Conservation (phyloP, 768 basidiomycete genomes). For the Termitomyces heimii region DNA sequence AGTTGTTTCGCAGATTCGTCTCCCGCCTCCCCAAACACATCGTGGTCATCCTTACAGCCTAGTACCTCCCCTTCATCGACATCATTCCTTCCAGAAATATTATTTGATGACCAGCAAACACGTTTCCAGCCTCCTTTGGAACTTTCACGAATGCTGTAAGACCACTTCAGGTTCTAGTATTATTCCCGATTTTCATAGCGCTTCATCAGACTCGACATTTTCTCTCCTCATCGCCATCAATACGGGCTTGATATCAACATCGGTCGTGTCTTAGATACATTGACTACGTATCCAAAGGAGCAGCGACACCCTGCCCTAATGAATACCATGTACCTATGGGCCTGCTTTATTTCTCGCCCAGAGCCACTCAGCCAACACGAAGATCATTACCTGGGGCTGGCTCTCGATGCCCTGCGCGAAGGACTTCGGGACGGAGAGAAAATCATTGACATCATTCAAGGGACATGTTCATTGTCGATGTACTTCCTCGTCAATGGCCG, state of each 20-base stretch:
- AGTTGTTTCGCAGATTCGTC: constrained; percentile 26
- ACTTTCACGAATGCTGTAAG: constrained; percentile 63
- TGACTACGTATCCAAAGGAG: constrained; percentile 45
- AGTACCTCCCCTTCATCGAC: constrained; percentile 48
- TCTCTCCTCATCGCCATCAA: constrained; percentile 70
- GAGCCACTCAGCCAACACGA: constrained; percentile 68
- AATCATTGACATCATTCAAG: constrained; percentile 67
- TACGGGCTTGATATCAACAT: constrained; percentile 68
- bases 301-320: constrained; percentile 73
- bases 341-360: constrained; percentile 73
- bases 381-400: constrained; percentile 58
- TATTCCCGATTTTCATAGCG: constrained; percentile 9
- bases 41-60: constrained; percentile 43
- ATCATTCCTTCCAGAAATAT: constrained; percentile 38
- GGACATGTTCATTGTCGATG: constrained; percentile 66
- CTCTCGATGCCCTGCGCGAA: constrained; percentile 58
- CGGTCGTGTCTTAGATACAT: constrained; percentile 56
- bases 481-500: constrained; percentile 78
- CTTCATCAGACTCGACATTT: constrained; percentile 59
- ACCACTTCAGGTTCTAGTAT: constrained; percentile 6
- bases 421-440: constrained; percentile 52
- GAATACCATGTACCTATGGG: constrained; percentile 81
- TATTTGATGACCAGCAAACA: constrained; percentile 46
- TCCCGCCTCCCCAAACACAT: constrained; percentile 43
- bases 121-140: constrained; percentile 49